A percentile compares a stretch with the other conserved stretches of the same genome.
Conservation (phyloP, 202 grass and related monocot genomes). For the Panicum virgatum region DNA sequence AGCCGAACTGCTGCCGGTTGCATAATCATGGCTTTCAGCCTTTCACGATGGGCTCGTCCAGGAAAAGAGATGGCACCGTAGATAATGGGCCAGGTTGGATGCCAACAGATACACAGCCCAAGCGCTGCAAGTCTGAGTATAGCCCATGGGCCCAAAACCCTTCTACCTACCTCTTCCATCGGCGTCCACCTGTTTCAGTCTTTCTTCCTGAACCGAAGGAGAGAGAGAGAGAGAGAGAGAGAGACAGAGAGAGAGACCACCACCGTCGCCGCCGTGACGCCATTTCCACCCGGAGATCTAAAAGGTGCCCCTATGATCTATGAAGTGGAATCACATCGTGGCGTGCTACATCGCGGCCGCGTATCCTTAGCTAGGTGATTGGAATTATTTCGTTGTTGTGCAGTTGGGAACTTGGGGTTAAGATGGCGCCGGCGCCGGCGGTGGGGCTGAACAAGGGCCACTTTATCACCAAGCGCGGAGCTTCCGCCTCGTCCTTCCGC, state of each 20-base stretch:
- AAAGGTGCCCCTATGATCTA: not conserved
- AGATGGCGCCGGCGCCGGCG: constrained; percentile 23
- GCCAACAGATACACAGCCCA: not conserved
- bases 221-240: no score
- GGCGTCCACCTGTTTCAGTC: not conserved
- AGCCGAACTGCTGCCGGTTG: no score
- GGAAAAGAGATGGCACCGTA: not conserved
- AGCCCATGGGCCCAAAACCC: not conserved
- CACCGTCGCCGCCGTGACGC: not conserved
- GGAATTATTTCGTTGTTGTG: not conserved
- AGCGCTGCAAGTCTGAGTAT: not conserved
- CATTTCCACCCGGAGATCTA: not conserved
- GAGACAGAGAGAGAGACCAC: no score
- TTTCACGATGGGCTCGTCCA: not conserved
- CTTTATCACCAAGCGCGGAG: constrained; percentile 45
- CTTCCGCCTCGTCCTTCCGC: constrained; percentile 36
- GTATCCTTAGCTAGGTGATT: not conserved
- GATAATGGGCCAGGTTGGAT: not conserved
- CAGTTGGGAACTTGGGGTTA: no score
- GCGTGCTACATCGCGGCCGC: not conserved
- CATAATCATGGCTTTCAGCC: no score
- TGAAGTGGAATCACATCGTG: not conserved
- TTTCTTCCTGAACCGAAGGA: not conserved
- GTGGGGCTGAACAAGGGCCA: constrained; percentile 50
- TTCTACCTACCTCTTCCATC: not conserved